Evolutionary conservation across 1,139 yeast genomes (phyloP).

Genomic region (Yamadazyma pseudoaaseri): DNA sequence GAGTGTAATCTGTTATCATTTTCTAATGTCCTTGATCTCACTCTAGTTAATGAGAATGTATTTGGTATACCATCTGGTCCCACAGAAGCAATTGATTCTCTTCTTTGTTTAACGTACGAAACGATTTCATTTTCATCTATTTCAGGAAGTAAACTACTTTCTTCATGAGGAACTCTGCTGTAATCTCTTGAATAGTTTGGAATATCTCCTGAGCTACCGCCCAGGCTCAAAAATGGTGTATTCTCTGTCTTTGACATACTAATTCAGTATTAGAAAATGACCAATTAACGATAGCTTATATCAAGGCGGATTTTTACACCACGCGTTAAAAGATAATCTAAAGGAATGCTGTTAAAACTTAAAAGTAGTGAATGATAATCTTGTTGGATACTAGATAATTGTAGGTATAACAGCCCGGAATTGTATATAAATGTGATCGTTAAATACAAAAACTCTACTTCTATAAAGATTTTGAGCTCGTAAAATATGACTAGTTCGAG

Average conservation of each 20-base stretch:
- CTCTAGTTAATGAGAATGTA: constrained; percentile 8
- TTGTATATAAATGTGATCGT: too few species aligned
- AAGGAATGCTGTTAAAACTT: too few species aligned
- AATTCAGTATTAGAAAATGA: too few species aligned
- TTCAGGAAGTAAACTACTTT: constrained; percentile 10
- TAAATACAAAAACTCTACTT: too few species aligned
- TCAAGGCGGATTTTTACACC: too few species aligned
- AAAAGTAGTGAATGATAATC: too few species aligned
- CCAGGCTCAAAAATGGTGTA: constrained; percentile 14
- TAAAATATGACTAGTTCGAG: neutral
- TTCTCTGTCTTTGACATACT: constrained; percentile 14
- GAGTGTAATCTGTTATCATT: constrained; percentile 13
- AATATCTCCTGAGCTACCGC: constrained; percentile 5
- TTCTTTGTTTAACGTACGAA: constrained; percentile 37
- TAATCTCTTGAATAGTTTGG: constrained; percentile 11
- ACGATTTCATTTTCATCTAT: constrained; percentile 35
- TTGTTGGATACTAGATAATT: too few species aligned
- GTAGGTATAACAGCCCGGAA: too few species aligned
- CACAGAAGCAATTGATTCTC: constrained; percentile 38
- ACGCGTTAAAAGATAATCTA: too few species aligned
- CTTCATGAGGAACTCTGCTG: constrained; percentile 10
- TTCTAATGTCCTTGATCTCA: constrained; percentile 5
- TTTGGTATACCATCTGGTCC: constrained; percentile 23
- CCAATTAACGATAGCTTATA: too few species aligned
- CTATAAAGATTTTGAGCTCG: too few species aligned